A percentile compares a stretch with the other conserved stretches of the same genome.
These are phyloP conservation scores for Apiotrichum mycotoxinovorans DNA, from an alignment of 1,284 basidiomycete species.

Conservation along the genomic window DNA sequence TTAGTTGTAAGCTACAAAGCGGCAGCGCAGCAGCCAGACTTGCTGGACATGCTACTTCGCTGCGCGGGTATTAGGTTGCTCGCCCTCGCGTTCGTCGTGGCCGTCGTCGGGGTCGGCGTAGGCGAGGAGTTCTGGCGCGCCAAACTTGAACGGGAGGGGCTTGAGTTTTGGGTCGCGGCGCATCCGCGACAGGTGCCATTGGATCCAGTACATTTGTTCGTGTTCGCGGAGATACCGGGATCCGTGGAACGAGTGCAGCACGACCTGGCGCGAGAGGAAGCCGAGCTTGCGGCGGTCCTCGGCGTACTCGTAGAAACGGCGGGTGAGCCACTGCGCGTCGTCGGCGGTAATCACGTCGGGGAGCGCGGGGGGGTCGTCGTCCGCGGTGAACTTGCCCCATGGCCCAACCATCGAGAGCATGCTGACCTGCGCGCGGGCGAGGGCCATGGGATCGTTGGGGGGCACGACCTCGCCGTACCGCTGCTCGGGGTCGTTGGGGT, in stretches of 20 bases:
- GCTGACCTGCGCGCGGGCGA: slow-evolving; percentile 15
- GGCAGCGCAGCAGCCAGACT: no score
- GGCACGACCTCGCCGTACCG: slow-evolving; percentile 15
- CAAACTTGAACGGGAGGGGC: slow-evolving; percentile 8
- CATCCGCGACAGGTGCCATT: slow-evolving; percentile 13
- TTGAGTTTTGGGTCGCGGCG: slow-evolving; percentile 7
- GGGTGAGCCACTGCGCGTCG: slow-evolving; percentile 13
- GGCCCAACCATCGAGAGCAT: slow-evolving; percentile 11
- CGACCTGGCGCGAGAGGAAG: slow-evolving; percentile 11
- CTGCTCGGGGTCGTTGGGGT: slow-evolving; percentile 7
- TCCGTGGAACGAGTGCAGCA: slow-evolving; percentile 13
- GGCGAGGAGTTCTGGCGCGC: neutral
- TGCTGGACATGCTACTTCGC: no score
- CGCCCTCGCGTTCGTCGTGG: no score
- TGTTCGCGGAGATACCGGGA: slow-evolving; percentile 15
- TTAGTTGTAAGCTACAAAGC: no score
- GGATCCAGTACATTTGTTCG: slow-evolving; percentile 20
- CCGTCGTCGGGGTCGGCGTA: neutral
- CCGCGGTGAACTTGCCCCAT: slow-evolving; percentile 13
- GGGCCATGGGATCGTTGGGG: slow-evolving; percentile 10
- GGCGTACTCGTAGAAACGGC: slow-evolving; percentile 12
- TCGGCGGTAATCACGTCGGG: slow-evolving; percentile 11
- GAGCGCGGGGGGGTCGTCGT: neutral
- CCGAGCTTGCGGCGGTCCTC: slow-evolving; percentile 15
- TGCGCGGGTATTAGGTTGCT: no score